A percentile compares a stretch with the other conserved stretches of the same genome.
These are phyloP conservation scores for Paracoccidioides brasiliensis DNA, from an alignment of 2,329 filamentous ascomycete genomes.

Conservation along the genomic window DNA sequence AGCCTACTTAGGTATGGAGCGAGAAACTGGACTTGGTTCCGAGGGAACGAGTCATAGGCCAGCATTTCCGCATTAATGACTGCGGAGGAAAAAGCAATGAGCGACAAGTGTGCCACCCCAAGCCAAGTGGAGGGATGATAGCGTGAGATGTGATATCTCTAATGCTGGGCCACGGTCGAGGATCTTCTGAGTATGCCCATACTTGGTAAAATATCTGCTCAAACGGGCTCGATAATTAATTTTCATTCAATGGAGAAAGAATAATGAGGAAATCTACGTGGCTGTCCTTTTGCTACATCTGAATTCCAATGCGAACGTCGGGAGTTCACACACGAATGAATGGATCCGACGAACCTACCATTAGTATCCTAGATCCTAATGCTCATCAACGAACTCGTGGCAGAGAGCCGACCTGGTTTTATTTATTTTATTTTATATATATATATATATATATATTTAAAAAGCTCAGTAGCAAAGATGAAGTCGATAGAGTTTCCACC, in stretches of 20 bases:
- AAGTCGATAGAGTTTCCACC: background rate
- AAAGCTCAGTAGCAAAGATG: background rate
- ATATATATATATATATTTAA: background rate
- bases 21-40: background rate
- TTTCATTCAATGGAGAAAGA: background rate
- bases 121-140: background rate
- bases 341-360: no score
- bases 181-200: background rate
- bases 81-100: constrained; percentile 2
- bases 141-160: background rate
- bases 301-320: no score
- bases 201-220: background rate
- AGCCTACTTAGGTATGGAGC: background rate
- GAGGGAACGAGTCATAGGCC: background rate
- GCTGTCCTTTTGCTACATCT: no score
- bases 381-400: no score
- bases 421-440: background rate
- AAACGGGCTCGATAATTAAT: background rate
- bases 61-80: background rate
- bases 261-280: no score
- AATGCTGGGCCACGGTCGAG: background rate
- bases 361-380: no score
- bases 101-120: background rate
- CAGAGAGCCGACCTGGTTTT: no score
- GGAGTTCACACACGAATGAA: no score